Conservation (phyloP, 1,284 basidiomycete species). For the Mycena citricolor region DNA sequence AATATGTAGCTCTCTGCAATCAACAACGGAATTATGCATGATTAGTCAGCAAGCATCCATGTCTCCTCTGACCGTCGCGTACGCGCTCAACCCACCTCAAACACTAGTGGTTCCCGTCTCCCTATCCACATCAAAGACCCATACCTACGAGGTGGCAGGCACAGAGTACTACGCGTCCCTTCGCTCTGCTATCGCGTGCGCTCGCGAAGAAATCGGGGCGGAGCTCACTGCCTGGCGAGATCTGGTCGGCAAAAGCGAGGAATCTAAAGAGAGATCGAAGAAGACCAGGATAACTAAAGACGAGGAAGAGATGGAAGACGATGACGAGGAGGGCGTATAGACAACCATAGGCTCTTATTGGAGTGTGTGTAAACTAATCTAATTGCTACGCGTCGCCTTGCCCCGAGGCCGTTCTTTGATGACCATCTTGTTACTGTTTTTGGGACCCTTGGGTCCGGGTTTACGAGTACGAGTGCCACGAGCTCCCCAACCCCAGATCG, state of each 20-base stretch:
- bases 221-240: constrained; percentile 72
- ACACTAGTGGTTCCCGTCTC: constrained; percentile 6
- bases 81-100: constrained; percentile 14
- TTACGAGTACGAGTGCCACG: constrained; percentile 93
- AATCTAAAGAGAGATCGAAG: constrained; percentile 35
- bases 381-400: constrained; percentile 61
- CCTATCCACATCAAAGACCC: constrained; percentile 14
- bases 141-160: constrained; percentile 7
- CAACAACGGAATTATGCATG: too few relatives aligned
- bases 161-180: constrained; percentile 51
- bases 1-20: too few relatives aligned
- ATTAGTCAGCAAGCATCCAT: too few relatives aligned
- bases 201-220: constrained; percentile 53
- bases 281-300: constrained; percentile 13
- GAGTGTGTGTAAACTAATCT: too few relatives aligned
- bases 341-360: too few relatives aligned
- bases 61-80: constrained; percentile 19
- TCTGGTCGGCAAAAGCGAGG: constrained; percentile 59
- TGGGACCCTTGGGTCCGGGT: constrained; percentile 81
- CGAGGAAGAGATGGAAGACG: constrained; percentile 17
- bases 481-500: constrained; percentile 89
- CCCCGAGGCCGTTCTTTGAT: constrained; percentile 86
- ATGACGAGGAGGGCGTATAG: constrained; percentile 12
- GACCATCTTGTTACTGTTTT: constrained; percentile 95
- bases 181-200: constrained; percentile 47